Evolutionary conservation across 208 protist genomes (phyloP), one percentile per base, ranked within the genome.

Genomic region (Balamuthia mandrillaris): DNA sequence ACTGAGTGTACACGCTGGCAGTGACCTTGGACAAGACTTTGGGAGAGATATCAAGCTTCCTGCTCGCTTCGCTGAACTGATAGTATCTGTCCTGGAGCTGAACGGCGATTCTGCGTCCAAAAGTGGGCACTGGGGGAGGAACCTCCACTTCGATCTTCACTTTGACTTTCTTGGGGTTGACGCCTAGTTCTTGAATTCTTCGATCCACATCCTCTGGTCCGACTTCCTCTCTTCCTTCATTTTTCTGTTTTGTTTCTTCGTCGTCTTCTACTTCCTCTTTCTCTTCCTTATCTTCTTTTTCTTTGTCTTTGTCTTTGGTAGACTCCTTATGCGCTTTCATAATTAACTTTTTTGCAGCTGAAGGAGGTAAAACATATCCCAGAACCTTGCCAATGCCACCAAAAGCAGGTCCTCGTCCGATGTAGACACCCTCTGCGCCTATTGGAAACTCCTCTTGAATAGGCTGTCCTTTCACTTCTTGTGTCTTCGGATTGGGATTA

Each of bases 21-120:
- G 72, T 81, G 3, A 81, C 72, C 72, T 81, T 81, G 16, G 72
- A 81, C 1, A 81, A 31, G 12, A 81, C 72, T 49, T 81, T 81
- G 72, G 72, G 72, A 29, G 72, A 81, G n/a, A 81, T 81, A 33
- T 58, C 39, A 4, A 81, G 39, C 29, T 37, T 27, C 4, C 72
- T 29, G 39, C 45, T 60, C 45, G 60, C 72, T 60, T 81, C 72
- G 21, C 45, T 60, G n/a, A 81, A n/a, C 29, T 81, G 72, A 33
- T 81, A 81, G 72, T 60, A 81, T 29, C 44, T 81, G 33, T 81
- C 72, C 51, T 81, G 72, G 2, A 18, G 52, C 35, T 81, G 72
- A 35, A 81, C 45, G 12, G 72, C 72, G n/a, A 81, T 81, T 21
- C 72, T 29, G 44, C 72, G 72, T 9, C 72, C 72, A 29, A 81